These are phyloP conservation scores for Paracoccidioides brasiliensis DNA, from an alignment of 2,329 filamentous ascomycete species.

Conservation along the genomic window DNA sequence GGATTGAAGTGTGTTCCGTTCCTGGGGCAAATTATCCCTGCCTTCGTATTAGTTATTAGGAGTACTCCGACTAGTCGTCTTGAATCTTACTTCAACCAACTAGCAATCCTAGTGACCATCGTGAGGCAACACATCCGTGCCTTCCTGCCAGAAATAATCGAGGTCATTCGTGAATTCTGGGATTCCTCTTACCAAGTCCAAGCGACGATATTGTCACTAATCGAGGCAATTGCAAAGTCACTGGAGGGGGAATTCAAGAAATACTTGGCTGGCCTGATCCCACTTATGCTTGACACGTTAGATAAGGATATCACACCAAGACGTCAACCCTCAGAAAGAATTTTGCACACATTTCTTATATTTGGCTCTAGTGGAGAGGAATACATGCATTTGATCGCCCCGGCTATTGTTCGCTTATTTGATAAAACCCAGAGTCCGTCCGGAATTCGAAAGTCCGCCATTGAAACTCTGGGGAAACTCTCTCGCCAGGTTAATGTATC, in stretches of 20 bases:
- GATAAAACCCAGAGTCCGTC: constrained; percentile 73
- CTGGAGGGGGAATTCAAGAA: constrained; percentile 97
- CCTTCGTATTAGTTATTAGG: constrained; percentile 79
- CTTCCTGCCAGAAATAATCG: constrained; percentile 74
- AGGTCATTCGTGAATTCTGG: constrained; percentile 84
- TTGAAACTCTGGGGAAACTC: constrained; percentile 87
- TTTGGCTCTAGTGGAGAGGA: constrained; percentile 94
- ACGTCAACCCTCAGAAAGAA: constrained; percentile 72
- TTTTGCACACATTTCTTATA: constrained; percentile 87
- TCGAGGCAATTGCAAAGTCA: constrained; percentile 87
- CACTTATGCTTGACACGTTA: constrained; percentile 85
- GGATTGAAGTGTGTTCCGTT: constrained; percentile 94
- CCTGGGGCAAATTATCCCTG: constrained; percentile 83
- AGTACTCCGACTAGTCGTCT: constrained; percentile 64
- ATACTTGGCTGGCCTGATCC: constrained; percentile 76
- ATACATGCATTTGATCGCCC: constrained; percentile 98
- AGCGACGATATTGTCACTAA: constrained; percentile 77
- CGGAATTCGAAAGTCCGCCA: constrained; percentile 71
- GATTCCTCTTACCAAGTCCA: constrained; percentile 66
- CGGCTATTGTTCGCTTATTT: constrained; percentile 86
- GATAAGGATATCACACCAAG: constrained; percentile 70
- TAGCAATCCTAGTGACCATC: constrained; percentile 84
- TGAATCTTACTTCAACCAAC: constrained; percentile 94
- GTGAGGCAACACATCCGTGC: constrained; percentile 93
- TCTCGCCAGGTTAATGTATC: constrained; percentile 95